Evolutionary conservation across 257 asterid genomes (phyloP).

Genomic region (Leptodermis oblonga): DNA sequence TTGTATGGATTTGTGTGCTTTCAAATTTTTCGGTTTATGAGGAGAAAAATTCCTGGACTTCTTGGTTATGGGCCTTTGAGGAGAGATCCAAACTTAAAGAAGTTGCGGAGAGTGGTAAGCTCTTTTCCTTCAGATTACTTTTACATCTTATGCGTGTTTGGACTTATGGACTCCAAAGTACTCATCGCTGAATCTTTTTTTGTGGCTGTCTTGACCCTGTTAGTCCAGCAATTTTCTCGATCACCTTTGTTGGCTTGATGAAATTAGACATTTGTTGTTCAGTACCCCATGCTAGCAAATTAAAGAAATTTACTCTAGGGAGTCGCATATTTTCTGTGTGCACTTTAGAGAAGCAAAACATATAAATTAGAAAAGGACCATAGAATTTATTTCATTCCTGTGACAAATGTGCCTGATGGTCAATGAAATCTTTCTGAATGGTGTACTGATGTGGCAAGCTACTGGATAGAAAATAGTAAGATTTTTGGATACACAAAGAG

Average conservation of each 20-base stretch:
- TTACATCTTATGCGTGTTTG: constrained; percentile 1
- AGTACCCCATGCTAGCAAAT: neutral
- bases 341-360: neutral
- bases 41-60: constrained; percentile 62
- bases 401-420: neutral
- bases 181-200: neutral
- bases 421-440: neutral
- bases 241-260: constrained; percentile 2
- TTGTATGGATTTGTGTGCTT: constrained; percentile 61
- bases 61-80: constrained; percentile 79
- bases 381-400: neutral
- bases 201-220: neutral
- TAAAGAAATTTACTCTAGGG: neutral
- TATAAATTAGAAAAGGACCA: neutral
- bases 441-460: neutral
- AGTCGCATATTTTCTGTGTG: neutral
- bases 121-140: constrained; percentile 22
- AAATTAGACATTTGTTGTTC: neutral
- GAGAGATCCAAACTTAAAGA: constrained; percentile 71
- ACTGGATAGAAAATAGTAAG: neutral
- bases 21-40: constrained; percentile 50
- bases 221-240: neutral
- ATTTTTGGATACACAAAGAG: no score
- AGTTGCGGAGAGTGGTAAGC: constrained; percentile 71
- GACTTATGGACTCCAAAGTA: neutral